Evolutionary conservation across 202 grass and related monocot genomes (phyloP).

Genomic region (Brachypodium distachyon): DNA sequence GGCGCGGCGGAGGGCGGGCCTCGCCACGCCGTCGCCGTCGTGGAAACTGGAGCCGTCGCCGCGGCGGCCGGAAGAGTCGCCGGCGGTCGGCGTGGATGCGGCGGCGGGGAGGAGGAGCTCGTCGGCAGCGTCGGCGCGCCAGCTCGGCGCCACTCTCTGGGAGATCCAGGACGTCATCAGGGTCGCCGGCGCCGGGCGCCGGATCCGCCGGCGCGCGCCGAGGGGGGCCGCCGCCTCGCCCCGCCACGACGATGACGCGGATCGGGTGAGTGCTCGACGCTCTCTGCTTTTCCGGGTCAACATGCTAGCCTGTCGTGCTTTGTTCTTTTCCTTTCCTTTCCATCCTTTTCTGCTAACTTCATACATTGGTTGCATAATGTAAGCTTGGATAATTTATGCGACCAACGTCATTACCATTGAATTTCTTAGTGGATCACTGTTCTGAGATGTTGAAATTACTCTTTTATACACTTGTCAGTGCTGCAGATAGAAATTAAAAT

Average conservation of each 20-base stretch:
- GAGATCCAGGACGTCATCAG: constrained; percentile 69
- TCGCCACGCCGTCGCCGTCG: constrained; percentile 63
- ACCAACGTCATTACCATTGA: neutral
- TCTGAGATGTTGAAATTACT: neutral
- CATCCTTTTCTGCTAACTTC: neutral
- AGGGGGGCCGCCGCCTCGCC: constrained; percentile 10
- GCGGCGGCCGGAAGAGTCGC: neutral
- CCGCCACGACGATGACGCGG: constrained; percentile 2
- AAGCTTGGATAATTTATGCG: neutral
- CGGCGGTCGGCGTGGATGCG: neutral
- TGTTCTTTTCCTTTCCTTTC: neutral
- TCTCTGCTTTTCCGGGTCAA: neutral
- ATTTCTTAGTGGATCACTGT: neutral
- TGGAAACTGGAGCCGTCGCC: constrained; percentile 70
- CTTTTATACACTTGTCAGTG: neutral
- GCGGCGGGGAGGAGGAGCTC: constrained; percentile 23
- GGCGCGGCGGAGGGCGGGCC: constrained; percentile 34
- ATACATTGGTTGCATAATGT: neutral
- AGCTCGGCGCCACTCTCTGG: constrained; percentile 90
- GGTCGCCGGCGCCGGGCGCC: constrained; percentile 12
- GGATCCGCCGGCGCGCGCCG: constrained; percentile 33
- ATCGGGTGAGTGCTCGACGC: constrained; percentile 39
- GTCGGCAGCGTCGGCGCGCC: constrained; percentile 57
- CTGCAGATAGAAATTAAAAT: neutral
- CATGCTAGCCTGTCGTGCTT: neutral